Evolutionary conservation across 257 asterid species (phyloP).

Genomic region (Salvia rosmarinus): DNA sequence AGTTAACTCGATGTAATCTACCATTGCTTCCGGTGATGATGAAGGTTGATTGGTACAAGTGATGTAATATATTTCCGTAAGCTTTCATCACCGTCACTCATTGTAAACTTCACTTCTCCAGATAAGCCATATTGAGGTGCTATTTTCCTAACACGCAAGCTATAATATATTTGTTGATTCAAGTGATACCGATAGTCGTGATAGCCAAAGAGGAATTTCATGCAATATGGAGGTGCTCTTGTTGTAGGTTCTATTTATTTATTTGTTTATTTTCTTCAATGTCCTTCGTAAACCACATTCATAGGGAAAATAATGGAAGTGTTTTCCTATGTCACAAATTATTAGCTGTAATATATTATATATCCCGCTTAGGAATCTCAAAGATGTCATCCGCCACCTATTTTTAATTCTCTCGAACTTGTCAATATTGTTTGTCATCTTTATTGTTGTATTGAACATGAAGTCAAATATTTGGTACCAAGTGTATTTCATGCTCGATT

Average conservation of each 20-base stretch:
- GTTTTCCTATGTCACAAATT: background rate
- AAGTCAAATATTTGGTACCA: background rate
- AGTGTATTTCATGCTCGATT: background rate
- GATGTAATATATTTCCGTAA: constrained; percentile 3
- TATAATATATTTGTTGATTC: constrained; percentile 94
- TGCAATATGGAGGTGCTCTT: constrained; percentile 79
- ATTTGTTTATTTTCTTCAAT: constrained; percentile 14
- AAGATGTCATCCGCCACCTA: background rate
- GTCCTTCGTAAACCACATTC: background rate
- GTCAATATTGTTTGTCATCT: constrained; percentile 5
- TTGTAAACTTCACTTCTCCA: background rate
- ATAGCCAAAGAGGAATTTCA: constrained; percentile 95
- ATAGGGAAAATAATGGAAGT: background rate
- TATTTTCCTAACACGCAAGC: constrained; percentile 98
- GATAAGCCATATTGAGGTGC: constrained; percentile 94
- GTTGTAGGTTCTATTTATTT: background rate
- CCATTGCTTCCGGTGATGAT: constrained; percentile 93
- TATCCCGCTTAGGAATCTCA: constrained; percentile 2
- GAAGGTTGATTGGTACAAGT: constrained; percentile 50
- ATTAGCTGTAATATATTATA: constrained; percentile 1
- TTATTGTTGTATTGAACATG: background rate
- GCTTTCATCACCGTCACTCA: constrained; percentile 5
- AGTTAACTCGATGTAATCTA: constrained; percentile 75
- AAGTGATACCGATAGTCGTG: constrained; percentile 94
- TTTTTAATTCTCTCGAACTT: background rate